A percentile compares a stretch with the other conserved stretches of the same genome.
Evolutionary conservation across 768 basidiomycete species (phyloP).

Genomic region (Phaffia tasmanica): DNA sequence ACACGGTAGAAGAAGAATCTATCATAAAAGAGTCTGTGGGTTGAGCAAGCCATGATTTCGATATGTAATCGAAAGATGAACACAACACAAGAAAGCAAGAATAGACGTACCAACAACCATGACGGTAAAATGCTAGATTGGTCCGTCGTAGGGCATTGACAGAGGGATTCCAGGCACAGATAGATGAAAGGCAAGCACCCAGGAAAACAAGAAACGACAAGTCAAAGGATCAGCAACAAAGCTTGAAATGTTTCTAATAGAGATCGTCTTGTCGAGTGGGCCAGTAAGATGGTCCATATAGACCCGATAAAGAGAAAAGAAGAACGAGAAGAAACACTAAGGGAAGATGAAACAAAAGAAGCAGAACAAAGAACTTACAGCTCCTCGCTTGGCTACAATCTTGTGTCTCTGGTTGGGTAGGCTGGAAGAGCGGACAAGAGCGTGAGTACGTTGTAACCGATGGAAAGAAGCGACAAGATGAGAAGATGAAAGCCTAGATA

Average conservation of each 20-base stretch:
- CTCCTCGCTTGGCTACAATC: constrained; percentile 94
- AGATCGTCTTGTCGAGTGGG: neutral
- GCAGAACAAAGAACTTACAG: constrained; percentile 32
- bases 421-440: constrained; percentile 42
- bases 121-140: constrained; percentile 71
- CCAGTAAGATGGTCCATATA: neutral
- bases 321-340: neutral
- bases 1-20: neutral
- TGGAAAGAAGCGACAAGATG: too few species aligned
- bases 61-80: constrained; percentile 24
- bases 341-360: neutral
- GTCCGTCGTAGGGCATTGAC: neutral
- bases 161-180: neutral
- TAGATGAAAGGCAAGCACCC: neutral
- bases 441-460: too few species aligned
- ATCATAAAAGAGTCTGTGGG: neutral
- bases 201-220: neutral
- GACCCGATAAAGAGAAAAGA: neutral
- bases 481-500: too few species aligned
- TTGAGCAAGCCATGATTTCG: neutral
- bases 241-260: neutral
- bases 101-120: constrained; percentile 85
- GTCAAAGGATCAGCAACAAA: neutral
- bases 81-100: constrained; percentile 4
- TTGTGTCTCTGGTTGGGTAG: constrained; percentile 99